A percentile compares a stretch with the other conserved stretches of the same genome.
These are phyloP conservation scores for Lactarius deliciosus DNA, from an alignment of 768 basidiomycete species.

Conservation along the genomic window DNA sequence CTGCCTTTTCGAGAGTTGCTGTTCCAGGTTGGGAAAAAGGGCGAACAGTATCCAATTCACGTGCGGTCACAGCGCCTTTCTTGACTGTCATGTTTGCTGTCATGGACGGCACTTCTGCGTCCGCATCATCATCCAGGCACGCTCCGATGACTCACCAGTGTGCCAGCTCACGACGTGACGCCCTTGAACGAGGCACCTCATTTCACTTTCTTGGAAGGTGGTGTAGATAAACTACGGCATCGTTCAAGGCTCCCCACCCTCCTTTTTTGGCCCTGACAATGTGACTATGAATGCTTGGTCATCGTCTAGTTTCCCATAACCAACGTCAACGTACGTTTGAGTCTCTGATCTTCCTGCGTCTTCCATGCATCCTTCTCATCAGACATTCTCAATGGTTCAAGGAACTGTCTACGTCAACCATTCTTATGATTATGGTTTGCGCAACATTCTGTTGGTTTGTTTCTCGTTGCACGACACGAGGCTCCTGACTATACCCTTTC, in stretches of 20 bases:
- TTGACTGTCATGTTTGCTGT: background rate
- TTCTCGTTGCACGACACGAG: background rate
- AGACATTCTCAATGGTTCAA: background rate
- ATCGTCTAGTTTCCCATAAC: background rate
- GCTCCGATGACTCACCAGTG: background rate
- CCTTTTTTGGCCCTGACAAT: slow-evolving; percentile 1
- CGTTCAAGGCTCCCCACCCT: too few species aligned
- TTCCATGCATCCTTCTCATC: slow-evolving; percentile 14
- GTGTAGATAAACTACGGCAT: background rate
- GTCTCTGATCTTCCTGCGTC: background rate
- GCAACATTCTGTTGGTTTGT: background rate
- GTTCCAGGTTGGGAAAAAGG: background rate
- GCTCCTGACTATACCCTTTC: background rate
- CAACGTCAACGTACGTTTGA: background rate
- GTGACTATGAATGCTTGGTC: background rate
- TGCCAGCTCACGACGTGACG: background rate
- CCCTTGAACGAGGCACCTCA: background rate
- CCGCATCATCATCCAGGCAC: background rate
- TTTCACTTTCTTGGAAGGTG: background rate
- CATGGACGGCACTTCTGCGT: background rate
- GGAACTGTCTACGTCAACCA: background rate
- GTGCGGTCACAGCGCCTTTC: slow-evolving; percentile 13
- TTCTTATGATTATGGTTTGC: background rate
- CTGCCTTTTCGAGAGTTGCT: background rate
- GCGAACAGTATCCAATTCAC: background rate